phyloP scores from a whole-genome alignment of 129 eudicot species.

The Tanacetum coccineum region DNA sequence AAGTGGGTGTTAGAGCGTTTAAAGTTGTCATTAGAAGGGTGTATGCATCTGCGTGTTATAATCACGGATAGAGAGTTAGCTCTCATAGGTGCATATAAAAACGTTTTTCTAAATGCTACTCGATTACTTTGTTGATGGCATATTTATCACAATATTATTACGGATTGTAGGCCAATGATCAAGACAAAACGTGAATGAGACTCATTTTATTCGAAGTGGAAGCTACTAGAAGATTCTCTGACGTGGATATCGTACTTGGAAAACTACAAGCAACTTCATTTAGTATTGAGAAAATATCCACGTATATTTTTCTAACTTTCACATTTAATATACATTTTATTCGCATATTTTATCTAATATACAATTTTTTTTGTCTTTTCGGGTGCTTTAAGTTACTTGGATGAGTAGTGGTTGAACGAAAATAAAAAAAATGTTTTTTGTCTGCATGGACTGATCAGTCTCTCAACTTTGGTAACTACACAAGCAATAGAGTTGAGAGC shows the following conservation, averaged over 20 bases:
- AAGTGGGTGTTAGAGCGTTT: not conserved
- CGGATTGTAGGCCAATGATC: not conserved
- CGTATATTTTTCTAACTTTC: not conserved
- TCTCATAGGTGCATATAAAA: not conserved
- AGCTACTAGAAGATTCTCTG: not conserved
- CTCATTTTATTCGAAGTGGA: not conserved
- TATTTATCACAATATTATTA: not conserved
- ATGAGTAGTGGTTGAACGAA: not conserved
- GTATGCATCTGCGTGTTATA: not conserved
- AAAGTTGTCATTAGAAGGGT: not conserved
- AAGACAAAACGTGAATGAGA: not conserved
- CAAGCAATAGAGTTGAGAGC: not conserved
- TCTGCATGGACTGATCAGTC: not conserved
- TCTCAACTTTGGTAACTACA: not conserved
- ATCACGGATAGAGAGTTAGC: not conserved
- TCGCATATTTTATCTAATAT: too few relatives aligned
- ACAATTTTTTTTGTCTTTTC: not conserved
- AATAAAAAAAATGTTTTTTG: not conserved
- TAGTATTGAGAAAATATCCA: not conserved
- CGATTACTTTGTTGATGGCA: too few relatives aligned
- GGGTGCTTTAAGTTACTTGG: not conserved
- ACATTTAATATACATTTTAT: too few relatives aligned
- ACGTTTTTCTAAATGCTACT: too few relatives aligned
- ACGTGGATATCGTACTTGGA: not conserved
- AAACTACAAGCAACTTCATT: not conserved